phyloP scores from a whole-genome alignment of 2,329 filamentous ascomycete species.

The Chrysoporthe deuterocubensis region DNA sequence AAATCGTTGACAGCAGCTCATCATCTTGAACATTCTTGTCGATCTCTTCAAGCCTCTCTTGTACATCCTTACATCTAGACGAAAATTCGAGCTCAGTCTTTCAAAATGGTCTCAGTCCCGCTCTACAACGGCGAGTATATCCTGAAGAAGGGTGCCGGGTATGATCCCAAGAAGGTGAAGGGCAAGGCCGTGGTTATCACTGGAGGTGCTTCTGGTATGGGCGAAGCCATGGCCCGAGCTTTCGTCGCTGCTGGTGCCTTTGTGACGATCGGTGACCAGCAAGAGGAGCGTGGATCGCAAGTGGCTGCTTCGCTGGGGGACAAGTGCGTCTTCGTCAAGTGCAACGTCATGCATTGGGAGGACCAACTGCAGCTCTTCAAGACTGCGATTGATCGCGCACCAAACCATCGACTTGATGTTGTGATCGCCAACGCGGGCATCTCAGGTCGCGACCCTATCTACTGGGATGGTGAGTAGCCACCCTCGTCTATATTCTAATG shows the following conservation, averaged over 20 bases:
- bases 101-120: neutral
- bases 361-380: conserved; percentile 38
- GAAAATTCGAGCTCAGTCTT: neutral
- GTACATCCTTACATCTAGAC: neutral
- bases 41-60: neutral
- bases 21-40: neutral
- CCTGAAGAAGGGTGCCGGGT: neutral
- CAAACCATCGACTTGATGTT: conserved; percentile 35
- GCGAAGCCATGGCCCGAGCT: neutral
- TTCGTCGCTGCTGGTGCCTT: neutral
- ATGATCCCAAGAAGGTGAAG: neutral
- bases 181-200: neutral
- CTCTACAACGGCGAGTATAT: neutral
- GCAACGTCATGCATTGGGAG: conserved; percentile 38
- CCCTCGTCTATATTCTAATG: neutral
- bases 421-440: conserved; percentile 42
- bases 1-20: neutral
- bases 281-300: neutral
- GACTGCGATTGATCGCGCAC: conserved; percentile 34
- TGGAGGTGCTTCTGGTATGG: neutral
- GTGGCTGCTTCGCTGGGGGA: neutral
- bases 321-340: conserved; percentile 34
- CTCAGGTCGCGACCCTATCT: conserved; percentile 37
- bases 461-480: conserved; percentile 18
- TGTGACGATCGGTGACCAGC: neutral